Base-by-base conservation (phyloP, 768 basidiomycete genomes). In the Boletus sp. region DNA sequence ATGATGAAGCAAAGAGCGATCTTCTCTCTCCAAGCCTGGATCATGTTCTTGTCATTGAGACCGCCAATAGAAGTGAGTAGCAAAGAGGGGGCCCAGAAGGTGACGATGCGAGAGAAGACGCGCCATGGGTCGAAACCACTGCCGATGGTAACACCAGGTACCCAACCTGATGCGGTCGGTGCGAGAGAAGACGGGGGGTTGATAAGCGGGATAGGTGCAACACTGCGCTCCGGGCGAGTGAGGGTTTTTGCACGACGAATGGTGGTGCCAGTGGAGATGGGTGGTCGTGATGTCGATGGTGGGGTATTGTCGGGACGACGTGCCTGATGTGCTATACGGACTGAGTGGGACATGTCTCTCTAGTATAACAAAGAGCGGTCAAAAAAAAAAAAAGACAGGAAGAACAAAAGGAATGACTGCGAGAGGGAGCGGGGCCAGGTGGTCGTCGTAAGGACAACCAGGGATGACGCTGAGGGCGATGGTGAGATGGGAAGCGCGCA, bases 21-120 rank as follows among this genome's bases (percentile, higher is more conserved):
- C 78, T 98, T 99, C 73, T 99, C 97, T 66, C 95, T 83, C 97
- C 97, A 99, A 1, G 97, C 97, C 70, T 97, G 92, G 57, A 84
- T 77, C 50, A 82, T 79, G 35, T 82, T 77, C 63, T 81, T 80
- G 71, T 95, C 93, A 67, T 82, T 87, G 68, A 98, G 78, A 42
- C 93, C 90, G 53, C 88, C 90, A 11, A 93, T 38, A 2, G 84
- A 82, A 23, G 80, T 72, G 53, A 98, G 81, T 23, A 93, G 71
- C 64, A 88, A 79, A 43, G 82, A 78, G 25, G 95, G 94, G 2
- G 91, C 95, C 93, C 93, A 98, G 68, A 88, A 94, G 7, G 95
- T 93, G 69, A 89, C 78, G 41, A 90, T 66, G 60, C 80, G 79
- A 46, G 91, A 86, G 68, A 88, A 90, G 62, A 90, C 76, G 61